Evolutionary conservation across 1,284 basidiomycete species (phyloP), one percentile per base, ranked within the genome.

Genomic region (Marasmius tenuissimus): DNA sequence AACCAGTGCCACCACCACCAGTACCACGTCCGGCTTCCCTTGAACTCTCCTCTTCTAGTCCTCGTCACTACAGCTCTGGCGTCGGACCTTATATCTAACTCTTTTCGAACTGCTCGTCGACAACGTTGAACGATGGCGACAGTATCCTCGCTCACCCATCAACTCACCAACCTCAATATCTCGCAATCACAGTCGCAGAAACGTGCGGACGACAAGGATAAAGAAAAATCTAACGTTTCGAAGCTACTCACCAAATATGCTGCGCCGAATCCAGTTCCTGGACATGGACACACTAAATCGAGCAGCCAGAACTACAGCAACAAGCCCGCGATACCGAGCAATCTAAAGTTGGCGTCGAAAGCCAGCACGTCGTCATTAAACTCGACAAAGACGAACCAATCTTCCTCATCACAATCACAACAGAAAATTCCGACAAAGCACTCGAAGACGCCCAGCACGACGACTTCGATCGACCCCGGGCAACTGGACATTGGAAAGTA

Each of bases 401-500:
- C 58, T 3, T 20, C 27, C 9, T 37, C 47, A 3, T 52, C 59
- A 12, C 33, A 9, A 22, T 51, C 34, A 16, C 20, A 51, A 51
- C 14, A 22, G 6, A 35, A 16, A 3, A 56, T 63, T 38, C 48
- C 64, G 55, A 57, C 67, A n/a, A 67, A 72, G 61, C n/a, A n/a
- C n/a, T n/a, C n/a, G n/a, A n/a, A n/a, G n/a, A n/a, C n/a, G n/a
- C n/a, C n/a, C n/a, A 37, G 66, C 39, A 42, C 60, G 63, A 61
- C 18, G 53, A 64, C 52, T 47, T 53, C 45, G 60, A 52, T 47
- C 18, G 57, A 22, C 14, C 66, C 69, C 52, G 64, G 67, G 14
- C 60, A 70, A n/a, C 66, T 91, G 52, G 92, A 93, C 68, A 91
- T 95, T 54, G 94, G 93, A 34, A 81, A 78, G 59, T 96, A 96